phyloP scores from a whole-genome alignment of 1,284 basidiomycete species.

The Microbotryum scabiosae region DNA sequence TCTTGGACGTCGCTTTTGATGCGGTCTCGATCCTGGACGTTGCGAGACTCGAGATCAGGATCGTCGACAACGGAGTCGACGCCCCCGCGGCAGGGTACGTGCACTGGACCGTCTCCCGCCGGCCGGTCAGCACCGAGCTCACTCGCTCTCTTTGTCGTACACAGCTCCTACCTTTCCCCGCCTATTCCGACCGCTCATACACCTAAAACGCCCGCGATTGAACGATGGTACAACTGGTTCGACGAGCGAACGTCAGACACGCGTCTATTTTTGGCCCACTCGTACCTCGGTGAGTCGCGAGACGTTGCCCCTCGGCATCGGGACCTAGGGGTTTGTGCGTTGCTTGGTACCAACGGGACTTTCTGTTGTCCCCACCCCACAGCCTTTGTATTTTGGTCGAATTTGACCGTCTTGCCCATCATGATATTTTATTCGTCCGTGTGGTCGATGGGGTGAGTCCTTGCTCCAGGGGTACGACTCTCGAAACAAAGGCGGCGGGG shows the following conservation, averaged over 20 bases:
- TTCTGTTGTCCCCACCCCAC: background rate
- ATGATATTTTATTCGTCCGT: conserved; percentile 88
- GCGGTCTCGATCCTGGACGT: conserved; percentile 59
- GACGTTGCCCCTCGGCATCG: no score
- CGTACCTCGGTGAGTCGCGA: conserved; percentile 50
- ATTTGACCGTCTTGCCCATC: conserved; percentile 70
- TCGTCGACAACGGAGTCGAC: background rate
- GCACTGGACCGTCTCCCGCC: background rate
- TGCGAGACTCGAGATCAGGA: conserved; percentile 1
- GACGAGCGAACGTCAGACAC: conserved; percentile 13
- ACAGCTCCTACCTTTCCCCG: background rate
- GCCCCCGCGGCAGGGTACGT: background rate
- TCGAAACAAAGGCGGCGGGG: background rate
- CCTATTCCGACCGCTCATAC: no score
- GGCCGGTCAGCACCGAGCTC: background rate
- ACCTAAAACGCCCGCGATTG: background rate
- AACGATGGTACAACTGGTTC: background rate
- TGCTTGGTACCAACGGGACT: background rate
- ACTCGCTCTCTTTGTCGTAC: background rate
- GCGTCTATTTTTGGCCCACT: conserved; percentile 45
- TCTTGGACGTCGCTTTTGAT: conserved; percentile 71
- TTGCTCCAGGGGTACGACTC: background rate
- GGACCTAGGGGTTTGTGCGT: no score
- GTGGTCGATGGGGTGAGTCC: conserved; percentile 61
- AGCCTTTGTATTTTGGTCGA: conserved; percentile 83